A percentile compares a stretch with the other conserved stretches of the same genome.
phyloP scores from a whole-genome alignment of 495 filamentous ascomycete species.

The Chaetomium cochliodes region DNA sequence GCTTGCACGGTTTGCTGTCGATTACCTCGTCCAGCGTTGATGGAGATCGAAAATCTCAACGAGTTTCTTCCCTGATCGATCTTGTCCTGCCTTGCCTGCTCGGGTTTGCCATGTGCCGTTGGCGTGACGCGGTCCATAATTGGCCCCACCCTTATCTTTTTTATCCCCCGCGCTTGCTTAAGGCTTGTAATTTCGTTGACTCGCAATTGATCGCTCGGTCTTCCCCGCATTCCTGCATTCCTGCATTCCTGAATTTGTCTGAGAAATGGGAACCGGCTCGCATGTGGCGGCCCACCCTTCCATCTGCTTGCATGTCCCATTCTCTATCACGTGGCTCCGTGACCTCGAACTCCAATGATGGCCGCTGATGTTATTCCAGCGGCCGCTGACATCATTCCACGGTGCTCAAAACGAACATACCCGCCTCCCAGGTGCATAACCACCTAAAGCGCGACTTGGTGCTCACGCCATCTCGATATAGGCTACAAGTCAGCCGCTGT shows the following conservation, averaged over 20 bases:
- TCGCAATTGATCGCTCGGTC: neutral
- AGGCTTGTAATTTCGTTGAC: neutral
- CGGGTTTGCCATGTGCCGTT: neutral
- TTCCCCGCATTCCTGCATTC: neutral
- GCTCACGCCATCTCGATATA: too few species aligned
- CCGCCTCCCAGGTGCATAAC: too few species aligned
- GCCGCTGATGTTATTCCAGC: too few species aligned
- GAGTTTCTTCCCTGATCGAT: neutral
- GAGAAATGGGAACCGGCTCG: too few species aligned
- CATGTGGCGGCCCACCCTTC: too few species aligned
- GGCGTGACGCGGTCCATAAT: neutral
- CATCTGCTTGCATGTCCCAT: neutral
- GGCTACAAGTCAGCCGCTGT: too few species aligned
- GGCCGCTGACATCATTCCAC: too few species aligned
- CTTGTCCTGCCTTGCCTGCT: neutral
- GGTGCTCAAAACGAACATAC: too few species aligned
- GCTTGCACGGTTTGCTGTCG: neutral
- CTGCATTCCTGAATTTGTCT: neutral
- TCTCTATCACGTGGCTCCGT: too few species aligned
- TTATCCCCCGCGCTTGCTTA: constrained; percentile 1
- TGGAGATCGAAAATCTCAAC: neutral
- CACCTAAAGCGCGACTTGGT: too few species aligned
- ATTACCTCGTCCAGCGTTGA: neutral
- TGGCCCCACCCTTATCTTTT: constrained; percentile 11
- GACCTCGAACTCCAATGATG: too few species aligned